Evolutionary conservation across 805 yeast genomes (phyloP).

Genomic region (Kazachstania taianensis): DNA sequence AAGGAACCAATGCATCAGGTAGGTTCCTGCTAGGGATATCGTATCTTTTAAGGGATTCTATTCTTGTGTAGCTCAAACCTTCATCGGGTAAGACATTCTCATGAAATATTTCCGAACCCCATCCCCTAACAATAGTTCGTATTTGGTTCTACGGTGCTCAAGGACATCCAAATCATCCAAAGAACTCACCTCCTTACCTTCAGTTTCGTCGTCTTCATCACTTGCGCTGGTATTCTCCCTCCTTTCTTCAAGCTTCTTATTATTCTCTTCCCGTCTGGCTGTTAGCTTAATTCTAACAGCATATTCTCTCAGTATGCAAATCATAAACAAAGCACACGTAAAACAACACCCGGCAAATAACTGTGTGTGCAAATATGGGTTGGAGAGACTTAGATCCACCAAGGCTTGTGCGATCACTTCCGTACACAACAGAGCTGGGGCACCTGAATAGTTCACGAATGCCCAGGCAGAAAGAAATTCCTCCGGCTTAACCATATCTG

Average conservation of each 20-base stretch:
- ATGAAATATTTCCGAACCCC: constrained; percentile 15
- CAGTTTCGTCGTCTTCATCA: constrained; percentile 2
- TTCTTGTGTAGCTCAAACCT: constrained; percentile 7
- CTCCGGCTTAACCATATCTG: constrained; percentile 32
- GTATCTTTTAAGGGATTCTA: neutral
- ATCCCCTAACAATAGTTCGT: constrained; percentile 11
- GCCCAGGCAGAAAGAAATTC: constrained; percentile 33
- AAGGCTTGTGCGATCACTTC: constrained; percentile 48
- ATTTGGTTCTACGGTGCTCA: constrained; percentile 11
- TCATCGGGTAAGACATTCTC: constrained; percentile 22
- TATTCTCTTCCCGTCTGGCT: constrained; percentile 6
- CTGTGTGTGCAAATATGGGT: constrained; percentile 50
- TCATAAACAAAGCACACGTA: constrained; percentile 32
- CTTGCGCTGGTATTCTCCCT: neutral
- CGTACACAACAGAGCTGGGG: constrained; percentile 33
- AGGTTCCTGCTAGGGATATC: too few relatives aligned
- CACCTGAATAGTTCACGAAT: constrained; percentile 26
- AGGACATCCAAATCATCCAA: constrained; percentile 4
- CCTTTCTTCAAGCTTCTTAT: neutral
- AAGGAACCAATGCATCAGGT: too few relatives aligned
- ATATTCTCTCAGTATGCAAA: constrained; percentile 43
- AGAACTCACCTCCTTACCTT: constrained; percentile 1
- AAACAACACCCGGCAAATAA: constrained; percentile 47
- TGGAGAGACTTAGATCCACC: constrained; percentile 19
- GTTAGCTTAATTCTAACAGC: constrained; percentile 35